Conservation (phyloP, 306 rosid species). For the Citrullus mucosospermus region DNA sequence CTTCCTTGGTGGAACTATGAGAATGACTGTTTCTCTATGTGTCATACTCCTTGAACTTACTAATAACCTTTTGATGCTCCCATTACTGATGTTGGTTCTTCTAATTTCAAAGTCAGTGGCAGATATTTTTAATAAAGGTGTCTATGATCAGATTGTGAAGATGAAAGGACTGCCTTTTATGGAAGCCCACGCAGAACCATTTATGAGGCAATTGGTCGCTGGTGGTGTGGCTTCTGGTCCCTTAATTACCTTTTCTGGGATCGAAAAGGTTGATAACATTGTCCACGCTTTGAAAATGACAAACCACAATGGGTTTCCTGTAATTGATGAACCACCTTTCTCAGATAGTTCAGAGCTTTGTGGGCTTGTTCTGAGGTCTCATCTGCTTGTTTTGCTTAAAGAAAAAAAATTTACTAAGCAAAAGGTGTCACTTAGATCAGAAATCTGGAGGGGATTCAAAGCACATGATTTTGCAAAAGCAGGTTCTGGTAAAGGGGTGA, state of each 20-base stretch:
- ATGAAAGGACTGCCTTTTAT: constrained; percentile 60
- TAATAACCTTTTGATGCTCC: constrained; percentile 59
- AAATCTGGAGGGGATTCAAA: constrained; percentile 22
- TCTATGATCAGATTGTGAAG: constrained; percentile 63
- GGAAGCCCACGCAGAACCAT: constrained; percentile 71
- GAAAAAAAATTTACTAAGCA: constrained; percentile 42
- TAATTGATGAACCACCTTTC: constrained; percentile 80
- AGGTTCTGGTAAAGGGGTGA: constrained; percentile 74
- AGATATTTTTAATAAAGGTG: constrained; percentile 62
- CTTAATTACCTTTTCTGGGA: constrained; percentile 40
- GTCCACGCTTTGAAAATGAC: constrained; percentile 36
- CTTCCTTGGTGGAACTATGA: constrained; percentile 95
- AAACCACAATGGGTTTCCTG: constrained; percentile 78
- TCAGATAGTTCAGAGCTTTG: constrained; percentile 51
- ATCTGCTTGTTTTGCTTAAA: constrained; percentile 67
- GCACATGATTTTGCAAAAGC: constrained; percentile 67
- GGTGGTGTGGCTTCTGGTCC: constrained; percentile 73
- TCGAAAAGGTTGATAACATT: constrained; percentile 61
- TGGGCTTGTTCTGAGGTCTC: constrained; percentile 80
- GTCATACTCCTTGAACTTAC: constrained; percentile 83
- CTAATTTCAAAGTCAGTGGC: constrained; percentile 64
- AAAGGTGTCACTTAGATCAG: constrained; percentile 16
- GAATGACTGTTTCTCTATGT: constrained; percentile 90
- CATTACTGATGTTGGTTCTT: constrained; percentile 64
- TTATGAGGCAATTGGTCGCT: constrained; percentile 56